Base-by-base conservation (phyloP, 441 rosid species). In the Metrosideros polymorpha region DNA sequence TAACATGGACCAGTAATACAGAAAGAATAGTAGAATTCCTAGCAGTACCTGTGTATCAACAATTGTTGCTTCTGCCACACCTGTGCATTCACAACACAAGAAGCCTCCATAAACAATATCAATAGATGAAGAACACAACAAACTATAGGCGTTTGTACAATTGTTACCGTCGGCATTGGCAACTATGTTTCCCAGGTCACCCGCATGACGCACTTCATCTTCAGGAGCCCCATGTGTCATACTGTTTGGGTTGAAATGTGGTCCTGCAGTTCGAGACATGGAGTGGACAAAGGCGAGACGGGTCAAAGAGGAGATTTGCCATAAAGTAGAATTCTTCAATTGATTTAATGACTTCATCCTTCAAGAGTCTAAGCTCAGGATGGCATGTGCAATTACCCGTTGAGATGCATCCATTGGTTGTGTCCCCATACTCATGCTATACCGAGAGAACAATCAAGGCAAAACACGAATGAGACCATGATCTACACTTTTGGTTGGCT, bases 131-230 rank as follows among this genome's bases (percentile, higher is more conserved):
- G 49, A 15, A 19, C 63, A 39, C 43, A 13, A 86, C 79, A 39
- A 13, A 51, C 57, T 85, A 87, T 9, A 15, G 76, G 87, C 82
- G 77, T 27, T 4, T 18, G 82, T 49, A 32, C 66, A 76, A 54
- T 82, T 32, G 47, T 43, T 92, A 97, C 99, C 99, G 86, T 96
- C 93, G 30, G 97, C 97, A 35, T 93, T 93, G 91, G 99, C 99
- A 92, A 87, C 82, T 91, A 97, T 92, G 98, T 97, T 97, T 96
- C 99, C 99, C 99, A 97, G 98, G 99, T 97, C 99, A 82, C 99
- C 99, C 96, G 98, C 99, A 93, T 95, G 99, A 86, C 99, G 97
- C 91, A 92, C 77, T 93, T 97, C 91, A 79, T 97, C 99, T 86
- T 91, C 92, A 86, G 99, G 99, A 94, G 96, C 98, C 90, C 99